Evolutionary conservation across 169 alveolate genomes (phyloP), one percentile per base, ranked within the genome.

Genomic region (Sarcocystis neurona): DNA sequence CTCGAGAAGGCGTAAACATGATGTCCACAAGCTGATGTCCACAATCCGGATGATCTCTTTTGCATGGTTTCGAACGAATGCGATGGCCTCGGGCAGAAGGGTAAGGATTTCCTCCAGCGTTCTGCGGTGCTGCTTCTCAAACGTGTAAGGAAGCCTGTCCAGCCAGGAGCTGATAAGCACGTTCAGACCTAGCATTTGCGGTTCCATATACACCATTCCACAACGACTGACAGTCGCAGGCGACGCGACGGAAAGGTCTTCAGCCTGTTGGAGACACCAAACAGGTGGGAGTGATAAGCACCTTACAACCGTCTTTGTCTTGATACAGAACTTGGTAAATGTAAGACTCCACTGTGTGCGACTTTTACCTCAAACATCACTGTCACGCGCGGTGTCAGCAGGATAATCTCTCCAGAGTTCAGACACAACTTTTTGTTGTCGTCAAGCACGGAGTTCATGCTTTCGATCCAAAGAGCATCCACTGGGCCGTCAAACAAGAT

Each of bases 201-300:
- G 99, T 82, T 98, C 99, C 98, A 98, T 96, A 91, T 95, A 98
- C 72, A 98, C 97, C 95, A 98, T 97, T 92, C 99, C 99, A 37
- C 99, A 98, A 79, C 99, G 95, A 39, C 98, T 95, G 39, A 97
- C 98, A 15, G 99, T 98, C 56, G 99, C 99, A 47, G 98, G 98
- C 70, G 99, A 96, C 48, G 99, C 99, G 89, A 96, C 97, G 91
- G 97, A 95, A 85, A 98, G 94, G 94, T 98, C 99, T 93, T 98
- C 97, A 89, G 97, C 90, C 90, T 86, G 79, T 23, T 18, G 18
- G 39, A 53, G 50, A 48, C 74, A 10, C 43, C 0, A 4, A 1
- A 43, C 27, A 48, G 60, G 15, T 15, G 60, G 60, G 60, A n/a
- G n/a, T n/a, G n/a, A n/a, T n/a, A n/a, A n/a, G n/a, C n/a, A n/a